These are phyloP conservation scores for Exophiala xenobiotica DNA, from an alignment of 2,329 filamentous ascomycete species.

Conservation along the genomic window DNA sequence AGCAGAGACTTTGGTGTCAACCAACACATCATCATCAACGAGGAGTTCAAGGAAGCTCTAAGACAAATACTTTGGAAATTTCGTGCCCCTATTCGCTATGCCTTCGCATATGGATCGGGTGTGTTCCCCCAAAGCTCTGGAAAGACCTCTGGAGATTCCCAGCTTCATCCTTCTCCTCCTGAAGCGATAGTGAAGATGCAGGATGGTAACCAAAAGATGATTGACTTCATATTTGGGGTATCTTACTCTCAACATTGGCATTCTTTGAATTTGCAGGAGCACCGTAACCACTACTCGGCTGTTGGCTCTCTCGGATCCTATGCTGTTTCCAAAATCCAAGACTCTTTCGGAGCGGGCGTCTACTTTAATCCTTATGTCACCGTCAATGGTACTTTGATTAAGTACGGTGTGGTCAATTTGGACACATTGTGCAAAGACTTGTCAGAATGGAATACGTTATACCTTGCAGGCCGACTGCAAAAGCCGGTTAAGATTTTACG, in stretches of 20 bases:
- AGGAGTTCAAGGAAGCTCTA: conserved; percentile 89
- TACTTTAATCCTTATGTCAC: conserved; percentile 98
- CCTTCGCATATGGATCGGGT: conserved; percentile 94
- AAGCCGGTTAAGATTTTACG: conserved; percentile 97
- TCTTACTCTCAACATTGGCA: conserved; percentile 96
- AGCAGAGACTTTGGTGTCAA: conserved; percentile 86
- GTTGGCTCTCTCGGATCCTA: conserved; percentile 81
- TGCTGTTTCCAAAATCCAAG: conserved; percentile 80
- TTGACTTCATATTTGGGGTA: conserved; percentile 97
- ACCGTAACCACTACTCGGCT: conserved; percentile 88
- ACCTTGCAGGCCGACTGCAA: conserved; percentile 92
- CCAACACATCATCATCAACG: conserved; percentile 93
- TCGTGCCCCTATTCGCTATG: conserved; percentile 88
- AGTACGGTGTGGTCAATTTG: conserved; percentile 95
- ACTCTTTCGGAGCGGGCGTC: conserved; percentile 84
- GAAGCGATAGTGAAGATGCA: conserved; percentile 80
- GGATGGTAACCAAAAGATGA: conserved; percentile 88
- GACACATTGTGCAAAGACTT: conserved; percentile 85
- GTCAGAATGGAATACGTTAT: conserved; percentile 87
- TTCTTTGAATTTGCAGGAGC: conserved; percentile 82
- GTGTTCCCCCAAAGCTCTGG: conserved; percentile 76
- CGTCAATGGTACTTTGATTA: conserved; percentile 92
- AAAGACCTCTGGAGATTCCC: conserved; percentile 48
- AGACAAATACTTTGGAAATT: conserved; percentile 89
- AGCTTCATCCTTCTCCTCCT: conserved; percentile 77